Base-by-base conservation (phyloP, 2,329 filamentous ascomycete genomes). In the Cercospora zeae-maydis region DNA sequence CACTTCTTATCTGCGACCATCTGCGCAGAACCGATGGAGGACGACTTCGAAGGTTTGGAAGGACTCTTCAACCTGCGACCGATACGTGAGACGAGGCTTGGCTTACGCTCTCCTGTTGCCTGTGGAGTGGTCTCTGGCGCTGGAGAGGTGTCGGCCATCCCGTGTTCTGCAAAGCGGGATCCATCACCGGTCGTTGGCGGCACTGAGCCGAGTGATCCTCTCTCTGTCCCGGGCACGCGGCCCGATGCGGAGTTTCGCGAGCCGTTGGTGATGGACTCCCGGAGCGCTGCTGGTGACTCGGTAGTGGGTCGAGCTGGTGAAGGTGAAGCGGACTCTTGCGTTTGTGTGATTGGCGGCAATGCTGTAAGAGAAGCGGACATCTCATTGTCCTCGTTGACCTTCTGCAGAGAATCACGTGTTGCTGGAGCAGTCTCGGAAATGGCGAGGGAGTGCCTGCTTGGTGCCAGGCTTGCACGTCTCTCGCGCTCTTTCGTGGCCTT, bases 331-430 rank as follows among this genome's bases (percentile, higher is more conserved):
- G 34, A 10, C 11, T 30, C 24, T 3, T 31, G 36, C 14, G 14
- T 10, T 27, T 30, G 34, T 45, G 54, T 9, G n/a, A 42, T 19
- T 11, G 54, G 53, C 30, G 53, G 34, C 10, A 39, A 13, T 24
- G 53, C 53, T n/a, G 19, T 36, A 3, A 39, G 31, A 10, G 33
- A 21, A 39, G 31, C 34, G 19, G 53, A n/a, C 31, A n/a, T 39
- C 33, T 59, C 57, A 13, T 14, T 19, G 33, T 59, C 57, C 13
- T 59, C 57, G 11, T 45, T 51, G 19, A 59, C 57, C n/a, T 59
- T 59, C 45, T 59, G 57, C 45, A 59, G 42, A 21, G 57, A 52
- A n/a, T 59, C 31, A 16, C 45, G 42, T 9, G 31, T 30, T 14
- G 11, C 57, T 11, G 47, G 16, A 21, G 45, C 30, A 59, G 33